These are phyloP conservation scores for Ballota nigra DNA, from an alignment of 257 asterid species.

Conservation along the genomic window DNA sequence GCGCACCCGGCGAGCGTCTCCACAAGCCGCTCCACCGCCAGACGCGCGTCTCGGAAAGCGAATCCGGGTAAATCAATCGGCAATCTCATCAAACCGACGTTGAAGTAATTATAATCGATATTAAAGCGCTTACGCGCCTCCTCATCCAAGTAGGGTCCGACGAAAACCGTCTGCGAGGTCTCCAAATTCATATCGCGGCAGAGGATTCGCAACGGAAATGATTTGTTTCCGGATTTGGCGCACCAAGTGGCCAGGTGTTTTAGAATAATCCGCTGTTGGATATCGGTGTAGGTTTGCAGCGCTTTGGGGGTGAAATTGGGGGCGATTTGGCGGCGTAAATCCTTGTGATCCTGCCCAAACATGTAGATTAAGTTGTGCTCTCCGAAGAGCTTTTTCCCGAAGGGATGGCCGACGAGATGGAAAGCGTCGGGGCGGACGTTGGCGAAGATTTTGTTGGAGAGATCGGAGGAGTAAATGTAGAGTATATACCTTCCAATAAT, in stretches of 20 bases:
- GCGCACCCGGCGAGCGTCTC: constrained; percentile 62
- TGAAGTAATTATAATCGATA: constrained; percentile 66
- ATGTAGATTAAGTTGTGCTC: constrained; percentile 80
- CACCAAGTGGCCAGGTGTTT: constrained; percentile 62
- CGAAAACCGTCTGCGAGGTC: constrained; percentile 88
- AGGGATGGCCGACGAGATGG: constrained; percentile 87
- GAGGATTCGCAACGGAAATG: constrained; percentile 59
- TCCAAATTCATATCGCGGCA: constrained; percentile 88
- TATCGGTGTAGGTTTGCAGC: constrained; percentile 53
- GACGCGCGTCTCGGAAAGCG: constrained; percentile 76
- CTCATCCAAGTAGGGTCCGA: constrained; percentile 58
- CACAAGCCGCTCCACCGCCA: constrained; percentile 56
- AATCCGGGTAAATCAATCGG: constrained; percentile 90
- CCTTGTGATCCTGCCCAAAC: constrained; percentile 86
- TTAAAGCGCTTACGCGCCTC: constrained; percentile 58
- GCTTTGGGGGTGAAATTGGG: constrained; percentile 87
- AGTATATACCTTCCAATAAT: constrained; percentile 74
- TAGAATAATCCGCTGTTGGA: constrained; percentile 67
- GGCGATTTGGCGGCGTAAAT: constrained; percentile 75
- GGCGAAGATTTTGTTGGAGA: constrained; percentile 72
- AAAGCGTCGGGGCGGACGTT: constrained; percentile 93
- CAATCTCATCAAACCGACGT: constrained; percentile 76
- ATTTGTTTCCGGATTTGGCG: neutral
- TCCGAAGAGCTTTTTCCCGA: constrained; percentile 85
- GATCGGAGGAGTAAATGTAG: constrained; percentile 74